Evolutionary conservation across 2,329 filamentous ascomycete species (phyloP), one percentile per base, ranked within the genome.

Genomic region (Cladosporium sp.): DNA sequence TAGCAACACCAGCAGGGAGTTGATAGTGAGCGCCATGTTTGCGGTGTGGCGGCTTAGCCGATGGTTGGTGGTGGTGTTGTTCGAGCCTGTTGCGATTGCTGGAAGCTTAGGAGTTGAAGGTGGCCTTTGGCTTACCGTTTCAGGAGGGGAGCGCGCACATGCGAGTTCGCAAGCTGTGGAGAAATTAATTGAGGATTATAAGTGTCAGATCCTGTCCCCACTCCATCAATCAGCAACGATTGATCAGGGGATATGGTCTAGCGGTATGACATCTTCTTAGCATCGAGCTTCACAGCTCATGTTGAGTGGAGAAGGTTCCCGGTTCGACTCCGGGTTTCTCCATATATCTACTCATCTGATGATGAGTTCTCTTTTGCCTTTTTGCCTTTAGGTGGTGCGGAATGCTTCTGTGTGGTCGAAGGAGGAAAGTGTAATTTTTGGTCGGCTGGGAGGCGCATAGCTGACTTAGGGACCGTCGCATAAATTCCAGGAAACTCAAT

Each of bases 1-100:
- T 65, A 82, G 81, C 66, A 83, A 74, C 58, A 71, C 71, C 50
- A 75, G 71, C 59, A 79, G 67, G 39, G 76, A 58, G 49, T 70
- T 67, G 42, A 74, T 60, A 49, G 74, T 67, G 39, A 71, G 67
- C 60, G 65, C 64, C 69, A 73, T 71, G 34, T 20, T 66, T 52
- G 58, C 61, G 40, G 40, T 58, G 43, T 25, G 38, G 28, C 40
- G 39, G 40, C 52, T 8, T 20, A 17, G 30, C 38, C 28, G 38
- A 19, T 12, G 22, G 25, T 37, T 40, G 37, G 51, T 12, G 28
- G 39, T 49, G 42, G 42, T 56, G 43, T 19, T 56, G 52, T 9
- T 45, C 39, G 14, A 11, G 38, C 8, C 17, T 15, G 28, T 9
- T 49, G 42, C 42, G 19, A 49, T 15, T 56, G 40, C n/a, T 47